Evolutionary conservation across 2,329 filamentous ascomycete species (phyloP), one percentile per base, ranked within the genome.

Genomic region (Colletotrichum chrysophilum): DNA sequence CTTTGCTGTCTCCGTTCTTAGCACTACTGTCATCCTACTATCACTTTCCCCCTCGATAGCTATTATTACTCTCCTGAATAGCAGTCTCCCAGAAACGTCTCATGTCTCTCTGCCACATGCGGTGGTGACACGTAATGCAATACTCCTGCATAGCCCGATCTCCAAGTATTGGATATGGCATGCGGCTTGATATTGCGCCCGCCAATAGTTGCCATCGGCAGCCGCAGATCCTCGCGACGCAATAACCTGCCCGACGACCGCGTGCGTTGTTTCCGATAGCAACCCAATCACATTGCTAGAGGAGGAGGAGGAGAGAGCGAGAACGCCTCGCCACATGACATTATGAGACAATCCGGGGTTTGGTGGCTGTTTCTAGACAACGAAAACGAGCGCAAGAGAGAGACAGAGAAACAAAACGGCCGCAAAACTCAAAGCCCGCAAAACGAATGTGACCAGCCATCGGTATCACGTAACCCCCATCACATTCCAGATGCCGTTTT

Each of bases 311-410:
- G 58, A 34, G n/a, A 30, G 26, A 24, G 58, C 18, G 10, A n/a
- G 32, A 13, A 61, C 26, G 58, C 28, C 58, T 34, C 30, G 28
- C 28, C 58, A 34, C 30, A 61, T 32, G 58, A 61, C 28, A 34
- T 24, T 34, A 12, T 32, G n/a, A 75, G 72, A 75, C 72, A 75
- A 62, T 61, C 55, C 13, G 68, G 55, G 68, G 55, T 67, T 67
- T 69, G 62, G 36, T 30, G 56, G 16, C 26, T 61, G 56, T 61
- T 61, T 34, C 58, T 61, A 34, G 30, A 61, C 58, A n/a, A 32
- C 58, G 26, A 61, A 61, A 32, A 61, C 16, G 30, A 34, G 16
- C 9, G 38, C 12, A 16, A 43, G 26, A n/a, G 28, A 34, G 26
- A 28, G 61, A 65, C 28, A 62, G 24, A 55, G 24, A 43, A 24